Evolutionary conservation across 176 grass and related monocot genomes (phyloP).

Genomic region (Aegilops tauschii): DNA sequence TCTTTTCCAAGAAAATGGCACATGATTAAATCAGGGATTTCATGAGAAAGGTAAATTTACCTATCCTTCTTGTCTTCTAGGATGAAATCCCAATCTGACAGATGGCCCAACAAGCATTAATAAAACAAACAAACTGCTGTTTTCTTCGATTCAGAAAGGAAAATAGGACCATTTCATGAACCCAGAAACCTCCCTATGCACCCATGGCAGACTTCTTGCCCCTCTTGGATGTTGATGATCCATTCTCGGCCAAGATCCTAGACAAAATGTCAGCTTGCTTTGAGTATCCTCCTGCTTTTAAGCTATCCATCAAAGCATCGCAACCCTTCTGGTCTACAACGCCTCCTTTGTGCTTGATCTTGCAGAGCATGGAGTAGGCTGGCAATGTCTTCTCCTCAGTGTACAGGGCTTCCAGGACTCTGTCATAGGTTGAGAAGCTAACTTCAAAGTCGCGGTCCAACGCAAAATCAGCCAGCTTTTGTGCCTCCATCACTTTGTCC

Average conservation of each 20-base stretch:
- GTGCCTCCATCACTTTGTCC: slow-evolving; percentile 71
- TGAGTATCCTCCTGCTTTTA: slow-evolving; percentile 82
- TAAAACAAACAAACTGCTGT: slow-evolving; percentile 17
- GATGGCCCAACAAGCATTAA: slow-evolving; percentile 4
- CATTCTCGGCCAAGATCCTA: slow-evolving; percentile 65
- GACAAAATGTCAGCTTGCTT: slow-evolving; percentile 95
- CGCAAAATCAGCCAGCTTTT: slow-evolving; percentile 72
- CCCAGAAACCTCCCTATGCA: slow-evolving; percentile 25
- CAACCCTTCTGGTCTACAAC: slow-evolving; percentile 69
- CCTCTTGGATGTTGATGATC: slow-evolving; percentile 30
- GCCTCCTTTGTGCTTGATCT: slow-evolving; percentile 93
- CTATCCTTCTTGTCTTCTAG: slow-evolving; percentile 8
- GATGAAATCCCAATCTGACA: slow-evolving; percentile 15
- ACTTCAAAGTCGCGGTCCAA: slow-evolving; percentile 77
- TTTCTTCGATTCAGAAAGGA: slow-evolving; percentile 35
- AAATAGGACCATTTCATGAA: background rate
- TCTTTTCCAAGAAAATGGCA: background rate
- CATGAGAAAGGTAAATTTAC: slow-evolving; percentile 9
- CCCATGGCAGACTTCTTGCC: slow-evolving; percentile 53
- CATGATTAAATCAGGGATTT: background rate
- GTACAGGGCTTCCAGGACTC: slow-evolving; percentile 71
- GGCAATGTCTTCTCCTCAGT: slow-evolving; percentile 69
- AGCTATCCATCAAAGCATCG: slow-evolving; percentile 62
- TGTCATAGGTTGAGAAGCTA: slow-evolving; percentile 77
- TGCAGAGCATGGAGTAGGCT: slow-evolving; percentile 86